Evolutionary conservation across 306 rosid genomes (phyloP), one percentile per base, ranked within the genome.

Genomic region (Rubus parviflorus): DNA sequence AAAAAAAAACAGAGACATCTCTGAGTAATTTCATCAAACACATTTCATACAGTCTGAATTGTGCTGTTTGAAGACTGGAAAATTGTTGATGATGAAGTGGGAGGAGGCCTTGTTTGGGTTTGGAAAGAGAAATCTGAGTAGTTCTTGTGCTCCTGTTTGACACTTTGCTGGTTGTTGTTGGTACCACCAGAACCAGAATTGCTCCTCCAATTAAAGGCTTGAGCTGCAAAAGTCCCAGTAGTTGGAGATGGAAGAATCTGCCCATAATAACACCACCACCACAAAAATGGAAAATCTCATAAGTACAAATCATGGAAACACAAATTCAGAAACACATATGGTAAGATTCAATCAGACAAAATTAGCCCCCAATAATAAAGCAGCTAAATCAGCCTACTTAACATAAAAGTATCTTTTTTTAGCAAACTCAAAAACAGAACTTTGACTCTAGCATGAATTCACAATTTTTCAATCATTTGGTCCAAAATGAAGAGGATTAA

Each of bases 211-310:
- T 85, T 84, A 76, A 79, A 83, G 54, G 80, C 48, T 23, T 87
- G 96, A 75, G 84, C 81, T n/a, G 89, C 86, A 81, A 89, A 86
- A 67, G 86, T 56, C 75, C 98, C 97, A 0, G 97, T 91, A 7
- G 98, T 93, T 74, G 98, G 97, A 81, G 98, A 93, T 25, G 95
- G 90, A 72, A 91, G 75, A 88, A 78, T 75, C 97, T 90, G 80
- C 17, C 63, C 43, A 22, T 6, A 77, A n/a, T 19, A 70, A 13
- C 42, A 48, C 46, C 38, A 60, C 57, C 30, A 22, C 12, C 54
- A 38, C 73, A 77, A 42, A 56, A 45, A 2, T 8, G 75, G 22
- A 45, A 42, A 38, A 6, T n/a, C 75, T 41, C 77, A 70, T 83
- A 19, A 80, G 74, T 41, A 7, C 45, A 69, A 75, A 40, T 2